phyloP scores from a whole-genome alignment of 2,329 filamentous ascomycete species.

The Golovinomyces cichoracearum region DNA sequence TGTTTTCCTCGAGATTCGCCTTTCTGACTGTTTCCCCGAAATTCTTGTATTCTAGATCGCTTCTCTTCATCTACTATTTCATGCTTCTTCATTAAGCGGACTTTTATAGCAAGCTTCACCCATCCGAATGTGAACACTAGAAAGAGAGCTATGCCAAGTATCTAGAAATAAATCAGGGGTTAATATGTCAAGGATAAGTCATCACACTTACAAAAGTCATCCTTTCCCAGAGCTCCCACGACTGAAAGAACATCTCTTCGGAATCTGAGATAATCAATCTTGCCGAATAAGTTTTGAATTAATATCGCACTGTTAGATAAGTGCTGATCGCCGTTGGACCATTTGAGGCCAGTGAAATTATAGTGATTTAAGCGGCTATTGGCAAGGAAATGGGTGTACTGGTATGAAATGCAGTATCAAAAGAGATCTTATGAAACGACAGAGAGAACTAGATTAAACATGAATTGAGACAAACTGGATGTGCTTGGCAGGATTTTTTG shows the following conservation, averaged over 20 bases:
- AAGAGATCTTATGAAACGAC: too few species aligned
- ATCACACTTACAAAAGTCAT: slow-evolving; percentile 52
- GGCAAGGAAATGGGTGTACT: too few species aligned
- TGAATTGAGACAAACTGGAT: too few species aligned
- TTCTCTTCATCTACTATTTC: slow-evolving; percentile 42
- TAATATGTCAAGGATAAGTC: background rate
- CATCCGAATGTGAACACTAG: slow-evolving; percentile 43
- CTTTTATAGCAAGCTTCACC: slow-evolving; percentile 38
- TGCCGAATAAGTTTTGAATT: too few species aligned
- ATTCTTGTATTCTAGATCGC: slow-evolving; percentile 24
- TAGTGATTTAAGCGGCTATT: too few species aligned
- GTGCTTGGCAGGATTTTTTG: too few species aligned
- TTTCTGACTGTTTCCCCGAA: slow-evolving; percentile 25
- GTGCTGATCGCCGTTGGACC: too few species aligned
- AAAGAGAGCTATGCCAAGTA: slow-evolving; percentile 44
- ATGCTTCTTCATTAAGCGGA: slow-evolving; percentile 28
- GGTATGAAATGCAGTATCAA: too few species aligned
- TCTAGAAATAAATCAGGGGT: slow-evolving; percentile 21
- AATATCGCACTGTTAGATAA: too few species aligned
- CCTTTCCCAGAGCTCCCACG: slow-evolving; percentile 67
- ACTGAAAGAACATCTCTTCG: slow-evolving; percentile 33
- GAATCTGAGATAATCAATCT: too few species aligned
- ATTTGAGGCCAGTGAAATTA: too few species aligned
- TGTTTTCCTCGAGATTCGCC: slow-evolving; percentile 17
- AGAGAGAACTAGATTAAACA: too few species aligned